Conservation (phyloP, 192 early-diverging fungal genomes). For the Phlyctochytrium arcticum region DNA sequence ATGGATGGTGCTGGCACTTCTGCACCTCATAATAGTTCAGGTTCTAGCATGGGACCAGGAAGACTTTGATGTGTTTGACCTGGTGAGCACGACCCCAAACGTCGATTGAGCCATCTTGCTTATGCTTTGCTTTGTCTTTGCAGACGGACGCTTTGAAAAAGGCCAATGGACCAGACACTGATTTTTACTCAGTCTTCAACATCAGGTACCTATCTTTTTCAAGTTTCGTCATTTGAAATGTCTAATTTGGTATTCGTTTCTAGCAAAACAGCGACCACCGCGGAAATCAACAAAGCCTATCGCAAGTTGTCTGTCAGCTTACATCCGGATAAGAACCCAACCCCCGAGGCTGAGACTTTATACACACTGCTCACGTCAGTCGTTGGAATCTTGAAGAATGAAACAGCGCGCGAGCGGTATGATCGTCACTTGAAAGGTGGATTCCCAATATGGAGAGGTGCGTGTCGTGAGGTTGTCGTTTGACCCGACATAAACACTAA, state of each 20-base stretch:
- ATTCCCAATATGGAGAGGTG: conserved; percentile 44
- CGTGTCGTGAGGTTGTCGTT: too few species aligned
- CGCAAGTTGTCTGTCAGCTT: conserved; percentile 30
- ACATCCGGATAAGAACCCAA: conserved; percentile 54
- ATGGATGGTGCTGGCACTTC: neutral
- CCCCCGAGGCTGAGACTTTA: conserved; percentile 19
- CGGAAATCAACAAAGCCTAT: conserved; percentile 43
- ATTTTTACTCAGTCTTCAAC: conserved; percentile 17
- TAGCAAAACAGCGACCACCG: conserved; percentile 23
- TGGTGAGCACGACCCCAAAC: conserved; percentile 15
- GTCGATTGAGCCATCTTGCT: neutral
- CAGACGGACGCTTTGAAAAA: conserved; percentile 7
- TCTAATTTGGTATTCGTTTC: neutral
- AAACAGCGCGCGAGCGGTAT: conserved; percentile 36
- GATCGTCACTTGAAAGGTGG: conserved; percentile 44
- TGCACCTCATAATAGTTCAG: neutral
- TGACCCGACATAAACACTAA: too few species aligned
- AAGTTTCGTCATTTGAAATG: neutral
- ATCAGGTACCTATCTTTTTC: too few species aligned
- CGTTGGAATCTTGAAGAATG: conserved; percentile 34
- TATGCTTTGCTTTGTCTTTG: neutral
- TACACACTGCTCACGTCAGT: conserved; percentile 46
- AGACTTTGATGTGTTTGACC: conserved; percentile 41
- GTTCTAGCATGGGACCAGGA: conserved; percentile 39
- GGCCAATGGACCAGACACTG: neutral